Evolutionary conservation across 1,284 basidiomycete species (phyloP).

Genomic region (Microbotryomycetes sp.): DNA sequence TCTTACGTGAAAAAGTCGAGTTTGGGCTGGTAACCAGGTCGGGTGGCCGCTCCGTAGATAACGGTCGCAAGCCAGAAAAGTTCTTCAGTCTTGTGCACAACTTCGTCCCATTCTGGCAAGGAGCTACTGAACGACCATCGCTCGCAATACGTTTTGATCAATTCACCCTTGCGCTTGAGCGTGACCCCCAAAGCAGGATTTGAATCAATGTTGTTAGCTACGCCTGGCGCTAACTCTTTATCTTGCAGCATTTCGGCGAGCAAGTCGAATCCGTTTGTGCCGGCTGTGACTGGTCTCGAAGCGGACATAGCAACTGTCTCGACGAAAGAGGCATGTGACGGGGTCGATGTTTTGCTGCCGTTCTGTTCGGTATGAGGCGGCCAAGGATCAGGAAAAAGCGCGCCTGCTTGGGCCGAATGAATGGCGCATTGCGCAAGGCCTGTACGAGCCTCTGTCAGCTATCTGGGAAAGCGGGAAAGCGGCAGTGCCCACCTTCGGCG

Average conservation of each 20-base stretch:
- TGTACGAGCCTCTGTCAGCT: neutral
- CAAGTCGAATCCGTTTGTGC: too few species aligned
- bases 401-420: constrained; percentile 9
- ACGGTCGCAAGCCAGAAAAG: constrained; percentile 35
- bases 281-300: too few species aligned
- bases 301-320: too few species aligned
- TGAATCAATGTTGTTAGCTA: too few species aligned
- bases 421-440: constrained; percentile 32
- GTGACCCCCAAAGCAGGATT: too few species aligned
- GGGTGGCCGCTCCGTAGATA: constrained; percentile 24
- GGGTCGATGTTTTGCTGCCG: too few species aligned
- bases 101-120: constrained; percentile 28
- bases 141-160: constrained; percentile 26
- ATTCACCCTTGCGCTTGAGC: neutral
- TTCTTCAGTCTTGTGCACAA: constrained; percentile 35
- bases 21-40: constrained; percentile 33
- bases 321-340: too few species aligned
- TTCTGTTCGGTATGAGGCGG: too few species aligned
- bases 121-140: constrained; percentile 32
- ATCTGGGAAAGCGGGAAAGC: too few species aligned
- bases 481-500: constrained; percentile 33
- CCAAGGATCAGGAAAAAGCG: constrained; percentile 30
- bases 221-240: too few species aligned
- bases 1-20: constrained; percentile 33
- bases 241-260: too few species aligned